Percentiles rank a stretch among this genome's conserved stretches.
Evolutionary conservation across 106 monocot species (phyloP).

Genomic region (Dendrobium nobile): DNA sequence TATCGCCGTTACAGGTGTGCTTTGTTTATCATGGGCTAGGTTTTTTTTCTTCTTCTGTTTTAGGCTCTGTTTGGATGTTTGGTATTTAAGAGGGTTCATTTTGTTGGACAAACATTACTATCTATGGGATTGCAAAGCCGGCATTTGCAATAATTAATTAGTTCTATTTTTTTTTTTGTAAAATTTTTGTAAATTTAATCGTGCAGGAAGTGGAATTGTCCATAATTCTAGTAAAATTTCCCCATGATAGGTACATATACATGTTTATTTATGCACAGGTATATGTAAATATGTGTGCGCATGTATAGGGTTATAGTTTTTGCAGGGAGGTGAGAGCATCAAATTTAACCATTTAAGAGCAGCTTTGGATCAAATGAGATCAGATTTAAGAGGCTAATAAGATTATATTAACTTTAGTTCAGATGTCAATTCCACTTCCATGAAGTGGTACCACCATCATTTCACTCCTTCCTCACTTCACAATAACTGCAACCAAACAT

Average conservation of each 20-base stretch:
- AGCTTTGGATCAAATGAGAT: not conserved
- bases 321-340: not conserved
- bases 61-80: not conserved
- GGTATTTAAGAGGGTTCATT: not conserved
- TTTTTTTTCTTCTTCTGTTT: not conserved
- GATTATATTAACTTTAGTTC: not conserved
- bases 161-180: not conserved
- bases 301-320: not conserved
- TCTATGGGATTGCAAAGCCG: not conserved
- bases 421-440: not conserved
- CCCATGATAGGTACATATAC: not conserved
- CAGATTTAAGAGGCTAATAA: not conserved
- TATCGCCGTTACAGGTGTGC: constrained; percentile 56
- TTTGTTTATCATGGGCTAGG: not conserved
- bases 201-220: not conserved
- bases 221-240: not conserved
- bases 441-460: not conserved
- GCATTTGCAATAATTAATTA: not conserved
- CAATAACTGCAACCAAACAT: not conserved
- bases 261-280: not conserved
- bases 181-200: not conserved
- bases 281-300: not conserved
- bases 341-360: not conserved
- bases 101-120: not conserved
- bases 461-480: not conserved